Base-by-base conservation (phyloP, 805 yeast species). In the Zygotorulaspora sp. region DNA sequence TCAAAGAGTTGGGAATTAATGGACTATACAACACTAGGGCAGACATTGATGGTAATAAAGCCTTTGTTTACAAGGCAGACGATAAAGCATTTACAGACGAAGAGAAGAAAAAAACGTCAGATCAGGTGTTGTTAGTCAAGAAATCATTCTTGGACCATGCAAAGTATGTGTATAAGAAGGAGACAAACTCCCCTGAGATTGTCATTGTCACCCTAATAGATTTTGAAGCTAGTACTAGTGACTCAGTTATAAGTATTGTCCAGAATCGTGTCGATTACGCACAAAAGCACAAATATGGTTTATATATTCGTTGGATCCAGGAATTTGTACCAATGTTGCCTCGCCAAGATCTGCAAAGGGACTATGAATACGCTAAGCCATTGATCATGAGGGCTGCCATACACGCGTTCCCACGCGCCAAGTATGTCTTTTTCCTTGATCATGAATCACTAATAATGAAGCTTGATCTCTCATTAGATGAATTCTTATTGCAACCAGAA, bases 201-300 rank as follows among this genome's bases (percentile, higher is more conserved):
- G 78, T 89, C 14, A 57, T 89, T 26, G 96, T 89, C 11, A 76
- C 94, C 0, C 80, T 83, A 2, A 65, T 89, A 19, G 95, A 88
- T 64, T 83, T 77, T 51, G 84, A 82, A 36, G 74, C 71, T 38
- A 77, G 77, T 51, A 75, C 78, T 20, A 55, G 73, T 26, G 72
- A 73, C 14, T 76, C 80, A 22, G 67, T 87, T 30, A 76, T 80
- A 12, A 75, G 74, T 38, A 69, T 89, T 38, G 82, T 87, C 13
- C 94, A 87, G 58, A 88, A 88, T 60, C 74, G 97, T 54, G 82
- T 84, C 19, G 89, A 87, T 58, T 90, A 89, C 57, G 95, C 95
- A 5, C 84, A 81, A 59, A 68, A 68, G 9, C 88, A 86, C 53
- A 75, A 75, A 25, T 90, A 80, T 59, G 97, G 96, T 21, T 63